Percentiles rank a stretch among this genome's conserved stretches.
phyloP scores from a whole-genome alignment of 176 grass and related monocot species.

The Zoysia pacifica region DNA sequence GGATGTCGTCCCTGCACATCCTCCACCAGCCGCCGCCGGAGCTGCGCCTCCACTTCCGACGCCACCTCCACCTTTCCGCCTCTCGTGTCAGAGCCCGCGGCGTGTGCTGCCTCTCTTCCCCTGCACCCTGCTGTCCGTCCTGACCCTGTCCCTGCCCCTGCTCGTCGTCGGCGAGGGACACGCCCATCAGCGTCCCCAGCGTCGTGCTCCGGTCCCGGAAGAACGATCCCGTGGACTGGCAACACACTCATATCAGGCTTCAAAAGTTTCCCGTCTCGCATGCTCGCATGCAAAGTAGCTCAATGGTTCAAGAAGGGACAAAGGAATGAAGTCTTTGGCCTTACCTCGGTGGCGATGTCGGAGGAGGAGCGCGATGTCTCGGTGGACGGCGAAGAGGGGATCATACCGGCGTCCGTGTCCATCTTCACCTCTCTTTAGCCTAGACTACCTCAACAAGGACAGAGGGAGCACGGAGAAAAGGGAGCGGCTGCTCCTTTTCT shows the following conservation, averaged over 20 bases:
- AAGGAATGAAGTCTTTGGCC: not conserved
- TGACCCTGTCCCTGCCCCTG: not conserved
- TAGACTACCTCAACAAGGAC: not conserved
- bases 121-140: not conserved
- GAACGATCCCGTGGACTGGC: slow-evolving; percentile 93
- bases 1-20: slow-evolving; percentile 62
- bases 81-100: not conserved
- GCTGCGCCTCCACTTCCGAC: slow-evolving; percentile 16
- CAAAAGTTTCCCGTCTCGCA: not conserved
- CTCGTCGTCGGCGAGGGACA: slow-evolving; percentile 49
- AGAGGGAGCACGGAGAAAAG: not conserved
- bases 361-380: slow-evolving; percentile 81
- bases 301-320: not conserved
- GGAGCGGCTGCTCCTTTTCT: not conserved
- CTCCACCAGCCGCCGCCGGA: slow-evolving; percentile 65
- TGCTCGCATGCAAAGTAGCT: not conserved
- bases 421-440: slow-evolving; percentile 26
- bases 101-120: not conserved
- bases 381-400: slow-evolving; percentile 68
- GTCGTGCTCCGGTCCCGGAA: slow-evolving; percentile 91
- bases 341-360: slow-evolving; percentile 86
- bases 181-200: slow-evolving; percentile 96
- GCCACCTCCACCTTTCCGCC: slow-evolving; percentile 29
- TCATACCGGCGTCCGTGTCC: slow-evolving; percentile 50
- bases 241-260: not conserved